Evolutionary conservation across 2,329 filamentous ascomycete species (phyloP).

Genomic region (Neopestalotiopsis rosae): DNA sequence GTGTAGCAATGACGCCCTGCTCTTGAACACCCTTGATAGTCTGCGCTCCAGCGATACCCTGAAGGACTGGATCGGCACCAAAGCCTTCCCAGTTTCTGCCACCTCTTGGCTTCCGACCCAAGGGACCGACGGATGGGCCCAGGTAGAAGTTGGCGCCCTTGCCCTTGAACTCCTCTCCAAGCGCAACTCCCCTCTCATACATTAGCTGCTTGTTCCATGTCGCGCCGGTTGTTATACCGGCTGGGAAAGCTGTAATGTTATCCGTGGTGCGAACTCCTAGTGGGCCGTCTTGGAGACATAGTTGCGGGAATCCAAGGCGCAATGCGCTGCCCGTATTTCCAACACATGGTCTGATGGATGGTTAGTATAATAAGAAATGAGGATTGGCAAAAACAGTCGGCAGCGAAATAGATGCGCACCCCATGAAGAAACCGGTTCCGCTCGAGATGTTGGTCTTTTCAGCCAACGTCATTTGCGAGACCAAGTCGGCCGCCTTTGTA

Average conservation of each 20-base stretch:
- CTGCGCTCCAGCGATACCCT: constrained; percentile 54
- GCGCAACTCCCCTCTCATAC: constrained; percentile 68
- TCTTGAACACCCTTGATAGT: constrained; percentile 63
- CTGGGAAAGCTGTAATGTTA: constrained; percentile 77
- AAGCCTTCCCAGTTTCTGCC: constrained; percentile 81
- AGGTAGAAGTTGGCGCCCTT: constrained; percentile 77
- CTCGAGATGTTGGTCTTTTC: constrained; percentile 82
- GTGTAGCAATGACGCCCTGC: constrained; percentile 58
- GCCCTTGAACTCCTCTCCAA: constrained; percentile 74
- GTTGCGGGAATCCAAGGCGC: constrained; percentile 73
- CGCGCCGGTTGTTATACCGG: constrained; percentile 77
- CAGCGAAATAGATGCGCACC: constrained; percentile 33
- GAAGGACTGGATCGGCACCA: constrained; percentile 70
- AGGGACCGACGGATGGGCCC: constrained; percentile 72
- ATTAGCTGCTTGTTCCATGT: constrained; percentile 78
- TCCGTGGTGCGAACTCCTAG: constrained; percentile 76
- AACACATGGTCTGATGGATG: constrained; percentile 61
- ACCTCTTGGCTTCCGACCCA: constrained; percentile 74
- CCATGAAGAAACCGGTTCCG: constrained; percentile 76
- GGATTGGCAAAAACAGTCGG: not conserved
- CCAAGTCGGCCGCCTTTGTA: constrained; percentile 68
- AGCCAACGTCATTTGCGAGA: constrained; percentile 77
- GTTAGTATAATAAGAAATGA: not conserved
- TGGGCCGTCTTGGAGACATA: constrained; percentile 75
- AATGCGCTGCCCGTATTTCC: constrained; percentile 77